These are phyloP conservation scores for Rubus idaeus DNA, from an alignment of 306 rosid species.

Conservation along the genomic window DNA sequence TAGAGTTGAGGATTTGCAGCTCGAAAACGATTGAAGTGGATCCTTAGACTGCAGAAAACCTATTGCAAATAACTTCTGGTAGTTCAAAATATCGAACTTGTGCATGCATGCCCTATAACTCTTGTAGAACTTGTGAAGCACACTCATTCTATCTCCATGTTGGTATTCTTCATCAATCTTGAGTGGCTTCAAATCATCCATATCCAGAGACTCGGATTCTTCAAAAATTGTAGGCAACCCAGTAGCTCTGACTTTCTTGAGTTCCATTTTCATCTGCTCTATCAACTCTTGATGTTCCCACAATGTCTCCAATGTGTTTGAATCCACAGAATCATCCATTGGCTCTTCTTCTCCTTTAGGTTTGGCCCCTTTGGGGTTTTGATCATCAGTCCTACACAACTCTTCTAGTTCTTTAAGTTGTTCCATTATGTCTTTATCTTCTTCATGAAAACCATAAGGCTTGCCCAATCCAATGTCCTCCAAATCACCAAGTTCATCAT, in stretches of 20 bases:
- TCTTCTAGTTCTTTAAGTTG: constrained; percentile 44
- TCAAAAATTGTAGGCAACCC: constrained; percentile 82
- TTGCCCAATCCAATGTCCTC: constrained; percentile 28
- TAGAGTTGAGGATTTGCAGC: constrained; percentile 35
- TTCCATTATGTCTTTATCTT: constrained; percentile 46
- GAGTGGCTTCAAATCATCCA: constrained; percentile 83
- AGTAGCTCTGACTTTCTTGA: constrained; percentile 72
- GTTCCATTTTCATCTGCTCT: constrained; percentile 77
- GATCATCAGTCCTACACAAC: background rate
- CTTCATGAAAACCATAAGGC: constrained; percentile 50
- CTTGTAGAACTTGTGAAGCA: constrained; percentile 72
- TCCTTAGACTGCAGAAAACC: constrained; percentile 71
- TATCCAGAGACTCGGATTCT: constrained; percentile 78
- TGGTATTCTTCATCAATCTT: constrained; percentile 70
- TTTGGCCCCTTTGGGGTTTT: background rate
- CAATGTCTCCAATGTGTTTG: constrained; percentile 51
- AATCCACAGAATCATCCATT: constrained; percentile 38
- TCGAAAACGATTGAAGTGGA: constrained; percentile 53
- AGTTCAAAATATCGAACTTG: constrained; percentile 83
- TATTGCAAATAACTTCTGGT: constrained; percentile 84
- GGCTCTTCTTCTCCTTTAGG: constrained; percentile 10
- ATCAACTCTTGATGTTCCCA: constrained; percentile 94
- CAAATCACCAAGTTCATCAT: constrained; percentile 20
- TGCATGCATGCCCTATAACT: constrained; percentile 81
- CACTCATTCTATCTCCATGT: constrained; percentile 45